phyloP scores from a whole-genome alignment of 2,329 filamentous ascomycete species.

The Trichoderma oligosporum region DNA sequence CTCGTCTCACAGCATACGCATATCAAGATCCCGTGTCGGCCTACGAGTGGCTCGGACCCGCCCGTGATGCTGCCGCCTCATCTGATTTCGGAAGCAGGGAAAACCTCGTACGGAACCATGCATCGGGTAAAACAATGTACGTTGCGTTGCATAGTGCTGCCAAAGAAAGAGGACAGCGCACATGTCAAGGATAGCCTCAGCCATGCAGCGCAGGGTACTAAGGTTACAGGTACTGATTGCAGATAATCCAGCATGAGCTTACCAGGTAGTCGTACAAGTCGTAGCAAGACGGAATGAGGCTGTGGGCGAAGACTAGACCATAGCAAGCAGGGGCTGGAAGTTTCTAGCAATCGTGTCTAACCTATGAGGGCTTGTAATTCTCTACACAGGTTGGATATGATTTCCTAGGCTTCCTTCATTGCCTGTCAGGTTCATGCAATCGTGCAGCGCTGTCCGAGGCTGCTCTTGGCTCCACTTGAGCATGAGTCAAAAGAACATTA shows the following conservation, averaged over 20 bases:
- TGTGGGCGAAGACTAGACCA: not conserved
- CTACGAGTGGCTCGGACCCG: slow-evolving; percentile 12
- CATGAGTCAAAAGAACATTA: slow-evolving; percentile 15
- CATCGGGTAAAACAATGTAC: not conserved
- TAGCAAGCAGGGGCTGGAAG: not conserved
- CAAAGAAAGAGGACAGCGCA: not conserved
- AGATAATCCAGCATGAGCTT: no score
- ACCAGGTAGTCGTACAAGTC: no score
- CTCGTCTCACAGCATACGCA: slow-evolving; percentile 7
- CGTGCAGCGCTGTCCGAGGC: slow-evolving; percentile 4
- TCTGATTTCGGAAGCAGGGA: slow-evolving; percentile 11
- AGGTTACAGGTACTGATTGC: not conserved
- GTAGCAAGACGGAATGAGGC: not conserved
- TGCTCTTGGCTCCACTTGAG: not conserved
- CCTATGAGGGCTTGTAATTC: not conserved
- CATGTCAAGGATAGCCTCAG: slow-evolving; percentile 9
- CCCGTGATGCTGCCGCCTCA: slow-evolving; percentile 13
- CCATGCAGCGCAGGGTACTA: not conserved
- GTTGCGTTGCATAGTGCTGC: not conserved
- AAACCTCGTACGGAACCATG: not conserved
- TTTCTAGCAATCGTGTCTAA: not conserved
- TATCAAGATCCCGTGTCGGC: slow-evolving; percentile 14
- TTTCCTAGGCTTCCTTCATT: slow-evolving; percentile 7
- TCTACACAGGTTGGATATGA: not conserved
- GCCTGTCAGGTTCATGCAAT: slow-evolving; percentile 17